These are phyloP conservation scores for Tetrapisispora fleetii DNA, from an alignment of 805 yeast genomes.

Conservation along the genomic window DNA sequence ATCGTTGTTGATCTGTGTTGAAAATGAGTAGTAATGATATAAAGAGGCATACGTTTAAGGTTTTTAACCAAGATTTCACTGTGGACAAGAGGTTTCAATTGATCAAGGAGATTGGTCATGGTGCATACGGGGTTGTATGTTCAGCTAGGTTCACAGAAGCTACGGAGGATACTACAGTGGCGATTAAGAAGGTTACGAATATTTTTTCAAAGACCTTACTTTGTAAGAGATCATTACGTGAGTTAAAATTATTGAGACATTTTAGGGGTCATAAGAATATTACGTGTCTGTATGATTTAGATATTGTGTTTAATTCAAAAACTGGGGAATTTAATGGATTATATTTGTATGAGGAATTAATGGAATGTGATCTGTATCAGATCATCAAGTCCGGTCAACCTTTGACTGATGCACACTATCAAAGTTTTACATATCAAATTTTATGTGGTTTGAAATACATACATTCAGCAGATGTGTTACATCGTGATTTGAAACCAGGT, in stretches of 20 bases:
- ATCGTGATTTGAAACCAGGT: conserved; percentile 91
- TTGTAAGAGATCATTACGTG: conserved; percentile 86
- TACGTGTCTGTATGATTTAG: conserved; percentile 90
- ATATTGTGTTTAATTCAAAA: conserved; percentile 51
- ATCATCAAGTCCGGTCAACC: conserved; percentile 91
- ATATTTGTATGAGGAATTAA: conserved; percentile 87
- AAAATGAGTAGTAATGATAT: neutral
- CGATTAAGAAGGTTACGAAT: conserved; percentile 92
- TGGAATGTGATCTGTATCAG: conserved; percentile 99
- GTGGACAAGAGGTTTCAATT: conserved; percentile 83
- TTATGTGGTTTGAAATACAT: conserved; percentile 83
- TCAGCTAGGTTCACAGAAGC: conserved; percentile 75
- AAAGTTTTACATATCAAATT: conserved; percentile 83
- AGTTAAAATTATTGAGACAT: conserved; percentile 79
- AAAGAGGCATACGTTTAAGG: conserved; percentile 38
- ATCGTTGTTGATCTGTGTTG: too few species aligned
- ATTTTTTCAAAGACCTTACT: conserved; percentile 84
- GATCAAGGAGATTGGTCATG: conserved; percentile 91
- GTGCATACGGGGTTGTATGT: conserved; percentile 96
- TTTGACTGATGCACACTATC: conserved; percentile 89
- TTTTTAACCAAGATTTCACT: conserved; percentile 83
- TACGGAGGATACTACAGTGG: conserved; percentile 68
- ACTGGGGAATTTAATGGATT: conserved; percentile 81
- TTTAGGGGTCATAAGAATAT: conserved; percentile 95
- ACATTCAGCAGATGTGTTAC: conserved; percentile 87